A percentile compares a stretch with the other conserved stretches of the same genome.
Conservation (phyloP, 164 flowering plant genomes). For the Magnolia changhungtana region DNA sequence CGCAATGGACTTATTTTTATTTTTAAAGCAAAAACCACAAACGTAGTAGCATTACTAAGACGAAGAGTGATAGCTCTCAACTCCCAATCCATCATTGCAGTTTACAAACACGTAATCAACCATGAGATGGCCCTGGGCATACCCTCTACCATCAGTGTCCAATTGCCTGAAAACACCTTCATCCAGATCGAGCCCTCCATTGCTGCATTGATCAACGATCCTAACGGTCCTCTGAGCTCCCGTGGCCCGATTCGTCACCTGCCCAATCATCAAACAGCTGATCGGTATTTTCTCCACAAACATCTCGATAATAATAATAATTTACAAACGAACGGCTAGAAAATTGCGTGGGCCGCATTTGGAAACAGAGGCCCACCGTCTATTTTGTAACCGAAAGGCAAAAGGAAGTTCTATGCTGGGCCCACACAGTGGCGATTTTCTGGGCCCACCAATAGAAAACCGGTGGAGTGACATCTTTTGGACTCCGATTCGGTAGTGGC, state of each 20-base stretch:
- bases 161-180: conserved; percentile 34
- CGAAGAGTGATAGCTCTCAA: no score
- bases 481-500: no score
- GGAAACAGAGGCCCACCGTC: neutral
- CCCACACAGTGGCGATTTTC: no score
- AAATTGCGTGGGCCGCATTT: neutral
- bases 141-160: conserved; percentile 56
- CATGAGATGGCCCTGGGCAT: conserved; percentile 38
- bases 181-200: conserved; percentile 78
- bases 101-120: conserved; percentile 52
- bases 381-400: neutral
- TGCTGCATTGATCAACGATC: conserved; percentile 73
- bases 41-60: no score
- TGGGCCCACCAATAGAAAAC: neutral
- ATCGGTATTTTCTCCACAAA: no score
- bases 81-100: conserved; percentile 27
- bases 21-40: no score
- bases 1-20: no score
- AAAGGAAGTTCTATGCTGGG: no score
- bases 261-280: neutral
- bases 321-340: neutral
- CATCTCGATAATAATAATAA: no score
- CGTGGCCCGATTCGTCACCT: conserved; percentile 62
- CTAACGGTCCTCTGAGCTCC: conserved; percentile 52
- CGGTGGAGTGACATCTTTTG: no score